Evolutionary conservation across 306 rosid genomes (phyloP).

Genomic region (Neltuma alba): DNA sequence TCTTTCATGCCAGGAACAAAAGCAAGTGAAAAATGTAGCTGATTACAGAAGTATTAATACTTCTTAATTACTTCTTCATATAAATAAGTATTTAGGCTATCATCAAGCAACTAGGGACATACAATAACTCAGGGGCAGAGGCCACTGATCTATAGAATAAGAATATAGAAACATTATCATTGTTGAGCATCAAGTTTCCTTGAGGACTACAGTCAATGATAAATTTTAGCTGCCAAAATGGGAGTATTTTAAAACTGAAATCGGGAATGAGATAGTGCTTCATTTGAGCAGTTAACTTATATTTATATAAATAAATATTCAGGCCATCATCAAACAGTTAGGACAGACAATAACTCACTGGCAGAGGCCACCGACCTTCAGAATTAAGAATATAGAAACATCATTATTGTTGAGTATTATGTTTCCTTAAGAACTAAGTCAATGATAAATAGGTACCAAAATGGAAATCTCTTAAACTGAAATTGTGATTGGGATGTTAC

Average conservation of each 20-base stretch:
- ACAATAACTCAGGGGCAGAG: neutral
- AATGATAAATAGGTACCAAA: neutral
- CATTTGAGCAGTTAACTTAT: neutral
- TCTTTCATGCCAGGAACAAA: neutral
- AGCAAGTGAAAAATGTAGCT: neutral
- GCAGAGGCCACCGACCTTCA: neutral
- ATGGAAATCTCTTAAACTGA: conserved; percentile 20
- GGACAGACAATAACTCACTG: neutral
- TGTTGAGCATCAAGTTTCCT: neutral
- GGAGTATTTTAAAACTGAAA: neutral
- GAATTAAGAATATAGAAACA: conserved; percentile 8
- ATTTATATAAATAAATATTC: neutral
- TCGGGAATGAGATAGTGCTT: neutral
- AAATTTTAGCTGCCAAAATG: neutral
- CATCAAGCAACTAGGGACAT: neutral
- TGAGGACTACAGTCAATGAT: neutral
- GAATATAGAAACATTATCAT: conserved; percentile 12
- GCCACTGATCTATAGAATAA: neutral
- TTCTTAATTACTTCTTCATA: neutral
- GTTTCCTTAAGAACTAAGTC: neutral
- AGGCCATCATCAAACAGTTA: neutral
- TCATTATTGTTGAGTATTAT: neutral
- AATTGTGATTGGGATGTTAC: neutral
- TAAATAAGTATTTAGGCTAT: neutral
- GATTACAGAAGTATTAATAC: neutral